Evolutionary conservation across 345 rosid genomes (phyloP).

Genomic region (Eucalyptus viminalis): DNA sequence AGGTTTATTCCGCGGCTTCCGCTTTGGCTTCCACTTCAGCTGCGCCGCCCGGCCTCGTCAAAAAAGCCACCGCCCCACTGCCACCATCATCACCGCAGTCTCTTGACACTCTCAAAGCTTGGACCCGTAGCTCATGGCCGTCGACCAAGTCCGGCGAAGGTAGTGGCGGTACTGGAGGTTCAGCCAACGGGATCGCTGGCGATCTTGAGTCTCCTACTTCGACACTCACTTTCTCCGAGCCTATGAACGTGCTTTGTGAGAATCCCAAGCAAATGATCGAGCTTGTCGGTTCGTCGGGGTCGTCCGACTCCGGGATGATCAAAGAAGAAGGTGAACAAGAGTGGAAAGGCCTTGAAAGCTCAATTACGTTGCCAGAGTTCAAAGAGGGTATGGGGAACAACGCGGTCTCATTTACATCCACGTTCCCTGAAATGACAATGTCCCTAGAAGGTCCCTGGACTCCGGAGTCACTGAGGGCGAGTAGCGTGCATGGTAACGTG

Average conservation of each 20-base stretch:
- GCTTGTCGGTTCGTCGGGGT: constrained; percentile 38
- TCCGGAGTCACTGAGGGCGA: constrained; percentile 24
- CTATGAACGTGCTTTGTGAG: constrained; percentile 4
- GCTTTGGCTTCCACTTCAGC: constrained; percentile 6
- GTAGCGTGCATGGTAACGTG: neutral
- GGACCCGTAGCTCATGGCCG: neutral
- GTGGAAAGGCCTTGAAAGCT: constrained; percentile 32
- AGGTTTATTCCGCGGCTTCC: neutral
- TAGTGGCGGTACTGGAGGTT: neutral
- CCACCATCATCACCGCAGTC: neutral
- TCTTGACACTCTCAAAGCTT: neutral
- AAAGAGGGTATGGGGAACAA: constrained; percentile 23
- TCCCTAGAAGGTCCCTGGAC: constrained; percentile 36
- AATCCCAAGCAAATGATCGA: constrained; percentile 27
- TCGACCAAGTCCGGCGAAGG: constrained; percentile 27
- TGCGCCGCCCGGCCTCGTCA: neutral
- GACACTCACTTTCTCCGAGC: constrained; percentile 66
- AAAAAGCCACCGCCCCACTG: neutral
- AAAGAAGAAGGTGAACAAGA: constrained; percentile 48
- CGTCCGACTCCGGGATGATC: constrained; percentile 25
- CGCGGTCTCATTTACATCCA: constrained; percentile 28
- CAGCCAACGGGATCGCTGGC: constrained; percentile 11
- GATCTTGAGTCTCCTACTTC: constrained; percentile 86
- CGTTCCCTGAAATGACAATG: constrained; percentile 30
- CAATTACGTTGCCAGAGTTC: constrained; percentile 7